A percentile compares a stretch with the other conserved stretches of the same genome.
These are phyloP conservation scores for Solanum sejunctum DNA, from an alignment of 257 asterid genomes.

Conservation along the genomic window DNA sequence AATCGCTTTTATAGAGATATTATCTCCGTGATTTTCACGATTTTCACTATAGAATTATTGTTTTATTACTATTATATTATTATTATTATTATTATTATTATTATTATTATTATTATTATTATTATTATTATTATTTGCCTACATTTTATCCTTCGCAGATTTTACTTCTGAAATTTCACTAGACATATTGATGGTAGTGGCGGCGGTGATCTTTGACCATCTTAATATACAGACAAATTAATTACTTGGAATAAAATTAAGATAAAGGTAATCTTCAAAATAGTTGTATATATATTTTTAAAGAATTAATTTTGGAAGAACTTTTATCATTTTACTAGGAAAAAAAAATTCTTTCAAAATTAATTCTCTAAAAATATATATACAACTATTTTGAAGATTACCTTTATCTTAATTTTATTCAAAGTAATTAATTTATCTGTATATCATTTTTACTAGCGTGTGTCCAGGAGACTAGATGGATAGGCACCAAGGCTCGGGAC, in stretches of 20 bases:
- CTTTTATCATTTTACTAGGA: not conserved
- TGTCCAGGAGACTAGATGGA: no score
- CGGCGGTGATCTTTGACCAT: no score
- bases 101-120: no score
- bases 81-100: no score
- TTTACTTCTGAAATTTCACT: no score
- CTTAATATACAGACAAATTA: not conserved
- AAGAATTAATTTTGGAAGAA: not conserved
- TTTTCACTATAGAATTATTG: not conserved
- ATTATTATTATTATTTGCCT: no score
- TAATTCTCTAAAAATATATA: not conserved
- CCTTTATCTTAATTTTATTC: no score
- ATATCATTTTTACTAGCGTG: not conserved
- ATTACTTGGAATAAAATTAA: not conserved
- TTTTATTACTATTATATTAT: no score
- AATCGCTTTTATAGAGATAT: not conserved
- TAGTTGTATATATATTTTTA: not conserved
- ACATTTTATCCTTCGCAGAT: no score
- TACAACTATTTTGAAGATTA: not conserved
- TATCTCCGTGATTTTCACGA: not conserved
- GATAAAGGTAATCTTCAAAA: not conserved
- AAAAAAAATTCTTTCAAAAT: not conserved
- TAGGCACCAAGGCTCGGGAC: no score
- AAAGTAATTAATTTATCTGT: not conserved
- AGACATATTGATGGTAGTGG: no score